Evolutionary conservation across 768 basidiomycete species (phyloP), one percentile per base, ranked within the genome.

Genomic region (Tylopilus sp.): DNA sequence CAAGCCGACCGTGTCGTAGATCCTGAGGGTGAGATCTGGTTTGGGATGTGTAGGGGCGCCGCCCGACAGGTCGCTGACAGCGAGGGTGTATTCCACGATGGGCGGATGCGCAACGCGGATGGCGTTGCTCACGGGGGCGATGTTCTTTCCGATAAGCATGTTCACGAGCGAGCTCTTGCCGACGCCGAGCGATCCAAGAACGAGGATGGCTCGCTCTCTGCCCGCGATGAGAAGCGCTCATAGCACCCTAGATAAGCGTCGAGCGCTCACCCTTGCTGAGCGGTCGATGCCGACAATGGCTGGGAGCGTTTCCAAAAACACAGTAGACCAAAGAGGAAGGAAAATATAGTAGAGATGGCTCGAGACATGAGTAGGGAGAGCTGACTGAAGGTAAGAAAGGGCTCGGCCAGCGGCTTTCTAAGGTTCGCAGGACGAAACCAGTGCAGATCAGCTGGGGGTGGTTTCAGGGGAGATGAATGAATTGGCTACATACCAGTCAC

Each of bases 151-250:
- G 33, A 57, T 44, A 6, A 76, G 48, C 64, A 75, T 63, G 55
- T 76, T 76, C 38, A 75, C 53, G 30, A 74, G 61, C 7, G 71
- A 71, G 56, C 76, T 74, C 52, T 76, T 76, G 10, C 69, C 69
- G 22, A 57, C 44, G 30, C 74, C 65, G 13, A 65, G 50, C 21
- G 62, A 58, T n/a, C 63, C 65, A 25, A 66, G 52, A 40, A 64
- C 20, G 48, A 65, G 20, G 2, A 66, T 48, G 13, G 59, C 56
- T 38, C 36, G 45, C 10, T 41, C 28, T 38, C 55, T 55, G 22
- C 2, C 23, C 23, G n/a, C 15, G 11, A n/a, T 15, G 18, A 51
- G 47, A 55, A 51, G 50, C 36, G 28, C 21, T 11, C 25, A 21
- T 25, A 36, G 30, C 2, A 25, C n/a, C 23, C 21, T 28, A 40